Evolutionary conservation across 1,284 basidiomycete species (phyloP), one percentile per base, ranked within the genome.

Genomic region (Cryptococcus sp.): DNA sequence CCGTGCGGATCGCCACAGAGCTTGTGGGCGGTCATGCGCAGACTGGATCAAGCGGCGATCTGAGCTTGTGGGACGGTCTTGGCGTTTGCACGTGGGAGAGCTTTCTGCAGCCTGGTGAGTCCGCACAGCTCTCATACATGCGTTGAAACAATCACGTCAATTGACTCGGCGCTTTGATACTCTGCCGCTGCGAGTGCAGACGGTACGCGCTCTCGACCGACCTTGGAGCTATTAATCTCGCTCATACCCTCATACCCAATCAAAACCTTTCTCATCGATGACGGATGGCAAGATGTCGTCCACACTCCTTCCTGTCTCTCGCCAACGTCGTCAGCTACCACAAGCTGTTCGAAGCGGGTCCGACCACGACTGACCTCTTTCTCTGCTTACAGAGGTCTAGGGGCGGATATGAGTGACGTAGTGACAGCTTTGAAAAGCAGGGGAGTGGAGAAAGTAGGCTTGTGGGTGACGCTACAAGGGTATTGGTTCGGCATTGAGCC

Each of bases 401-500:
- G 60, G 3, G 63, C 54, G 0, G 19, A 20, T 19, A 58, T 71
- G 60, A n/a, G 11, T 4, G 60, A 62, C 10, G 66, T 68, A 16
- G 63, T 71, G 8, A 7, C 35, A 3, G 25, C 50, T 15, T 35
- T 70, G 25, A 66, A 65, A 43, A 47, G 17, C 22, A 63, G 54
- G 39, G 62, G 62, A 23, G 51, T 63, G n/a, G 43, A 61, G 49
- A 52, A 60, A 38, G 66, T 75, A 7, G 70, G 71, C 2, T 68
- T 71, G 13, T 75, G 72, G 73, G 45, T 73, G 20, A 72, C 64
- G 13, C 57, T 70, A 1, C 66, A 72, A 48, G 73, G 72, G 1
- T 75, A 73, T 54, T 75, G 73, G 73, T 52, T 58, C 23, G 64
- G 62, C 5, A 67, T 75, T 42, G 61, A 71, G 47, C 67, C 67